Evolutionary conservation across 441 rosid species (phyloP), one percentile per base, ranked within the genome.

Genomic region (Arabidopsis hybrid): DNA sequence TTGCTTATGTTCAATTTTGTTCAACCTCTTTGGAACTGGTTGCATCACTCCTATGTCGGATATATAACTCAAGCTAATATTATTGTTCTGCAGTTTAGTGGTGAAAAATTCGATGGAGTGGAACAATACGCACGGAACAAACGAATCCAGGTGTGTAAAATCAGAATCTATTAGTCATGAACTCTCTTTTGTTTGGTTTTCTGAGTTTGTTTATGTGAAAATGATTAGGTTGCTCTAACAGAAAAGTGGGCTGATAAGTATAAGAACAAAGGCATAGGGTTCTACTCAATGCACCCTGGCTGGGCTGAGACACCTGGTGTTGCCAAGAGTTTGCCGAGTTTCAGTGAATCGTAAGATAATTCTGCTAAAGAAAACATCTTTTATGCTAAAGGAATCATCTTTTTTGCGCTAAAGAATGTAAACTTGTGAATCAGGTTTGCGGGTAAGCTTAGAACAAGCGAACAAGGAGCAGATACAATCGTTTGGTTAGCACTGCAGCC

Each of bases 221-320:
- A 71, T 79, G 40, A 7, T 71, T 67, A 88, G 97, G 96, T 94
- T 55, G 97, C 92, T 11, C 65, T 90, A 62, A 89, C 91, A 0
- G 95, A 92, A 69, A 89, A 86, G 43, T 94, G 97, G 96, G 85
- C 89, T 8, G 92, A 86, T 59, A 81, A 60, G 61, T 80, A 87
- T 82, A 88, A 87, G 76, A 82, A 81, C 72, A 89, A 76, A 83
- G 92, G 93, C 59, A 83, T 94, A 34, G 86, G 88, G 11, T 94
- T 91, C 86, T 91, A 90, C 81, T 61, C 95, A 0, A 91, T 94
- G 99, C 97, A 92, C 76, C 99, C 99, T 7, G 97, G 97, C 8
- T 94, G 97, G 99, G 97, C 91, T 52, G 89, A 83, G 81, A 94
- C 97, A 4, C 95, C 95, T 1, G 97, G 97, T 62, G 87, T 89